These are phyloP conservation scores for Maudiozyma saulgeensis DNA, from an alignment of 805 yeast species.

Conservation along the genomic window DNA sequence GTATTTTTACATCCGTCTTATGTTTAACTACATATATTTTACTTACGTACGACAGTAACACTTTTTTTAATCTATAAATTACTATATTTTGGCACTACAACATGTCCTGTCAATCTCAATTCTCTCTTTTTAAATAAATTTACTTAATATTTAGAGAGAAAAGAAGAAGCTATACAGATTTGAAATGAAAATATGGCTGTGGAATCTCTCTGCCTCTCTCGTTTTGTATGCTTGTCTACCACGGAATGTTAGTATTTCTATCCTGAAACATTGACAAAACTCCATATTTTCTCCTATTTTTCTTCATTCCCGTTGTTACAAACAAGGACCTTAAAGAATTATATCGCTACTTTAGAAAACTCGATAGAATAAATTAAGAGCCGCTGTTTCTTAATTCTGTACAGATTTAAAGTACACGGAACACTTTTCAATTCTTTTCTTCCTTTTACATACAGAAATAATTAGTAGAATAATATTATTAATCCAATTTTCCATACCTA, in stretches of 20 bases:
- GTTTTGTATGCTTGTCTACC: no score
- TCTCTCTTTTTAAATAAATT: not conserved
- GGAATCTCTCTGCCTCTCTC: no score
- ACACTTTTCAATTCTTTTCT: not conserved
- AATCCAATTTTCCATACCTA: no score
- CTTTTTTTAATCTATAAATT: no score
- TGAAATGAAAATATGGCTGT: no score
- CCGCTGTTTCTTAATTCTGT: not conserved
- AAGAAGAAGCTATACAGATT: no score
- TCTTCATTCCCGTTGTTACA: no score
- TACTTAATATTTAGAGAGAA: not conserved
- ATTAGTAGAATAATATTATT: no score
- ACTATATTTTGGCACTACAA: not conserved
- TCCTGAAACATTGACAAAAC: not conserved
- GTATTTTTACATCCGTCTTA: no score
- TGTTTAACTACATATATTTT: no score
- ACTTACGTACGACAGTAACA: no score
- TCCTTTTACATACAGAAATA: no score
- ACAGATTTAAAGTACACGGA: not conserved
- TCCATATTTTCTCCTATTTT: not conserved
- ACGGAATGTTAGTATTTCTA: not conserved
- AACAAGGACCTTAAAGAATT: not conserved
- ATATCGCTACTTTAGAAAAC: not conserved
- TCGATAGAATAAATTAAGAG: not conserved
- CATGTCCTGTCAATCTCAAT: not conserved